Evolutionary conservation across 306 rosid genomes (phyloP).

Genomic region (Inga oerstediana): DNA sequence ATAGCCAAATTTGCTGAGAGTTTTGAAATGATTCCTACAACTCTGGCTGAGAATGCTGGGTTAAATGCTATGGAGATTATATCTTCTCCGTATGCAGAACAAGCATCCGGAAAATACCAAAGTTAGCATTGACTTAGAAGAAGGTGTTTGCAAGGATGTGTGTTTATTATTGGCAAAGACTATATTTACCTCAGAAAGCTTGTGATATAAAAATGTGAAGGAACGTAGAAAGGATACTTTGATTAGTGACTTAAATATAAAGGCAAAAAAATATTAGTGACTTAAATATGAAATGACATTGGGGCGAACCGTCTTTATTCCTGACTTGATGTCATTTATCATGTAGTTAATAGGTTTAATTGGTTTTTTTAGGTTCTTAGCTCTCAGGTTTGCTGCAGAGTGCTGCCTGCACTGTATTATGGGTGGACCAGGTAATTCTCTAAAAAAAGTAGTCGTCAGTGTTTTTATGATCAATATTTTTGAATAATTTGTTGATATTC

Average conservation of each 20-base stretch:
- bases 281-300: slow-evolving; percentile 1
- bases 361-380: slow-evolving; percentile 62
- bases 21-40: slow-evolving; percentile 93
- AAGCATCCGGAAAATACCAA: slow-evolving; percentile 86
- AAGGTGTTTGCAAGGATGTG: slow-evolving; percentile 75
- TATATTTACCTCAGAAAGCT: background rate
- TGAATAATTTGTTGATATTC: background rate
- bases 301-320: background rate
- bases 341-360: slow-evolving; percentile 2
- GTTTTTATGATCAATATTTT: background rate
- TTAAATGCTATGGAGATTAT: slow-evolving; percentile 94
- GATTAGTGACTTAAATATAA: slow-evolving; percentile 6
- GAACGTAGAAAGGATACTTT: background rate
- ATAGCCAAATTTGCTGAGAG: slow-evolving; percentile 95
- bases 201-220: background rate
- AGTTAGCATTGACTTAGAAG: slow-evolving; percentile 91
- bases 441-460: background rate
- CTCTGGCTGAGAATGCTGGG: slow-evolving; percentile 96
- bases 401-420: slow-evolving; percentile 95
- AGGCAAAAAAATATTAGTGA: background rate
- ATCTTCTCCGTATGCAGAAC: slow-evolving; percentile 93
- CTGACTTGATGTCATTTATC: background rate
- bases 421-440: slow-evolving; percentile 86
- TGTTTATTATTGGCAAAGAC: background rate
- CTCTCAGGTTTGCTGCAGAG: slow-evolving; percentile 91